Base-by-base conservation (phyloP, 1,284 basidiomycete genomes). In the Gomphus bonarii region DNA sequence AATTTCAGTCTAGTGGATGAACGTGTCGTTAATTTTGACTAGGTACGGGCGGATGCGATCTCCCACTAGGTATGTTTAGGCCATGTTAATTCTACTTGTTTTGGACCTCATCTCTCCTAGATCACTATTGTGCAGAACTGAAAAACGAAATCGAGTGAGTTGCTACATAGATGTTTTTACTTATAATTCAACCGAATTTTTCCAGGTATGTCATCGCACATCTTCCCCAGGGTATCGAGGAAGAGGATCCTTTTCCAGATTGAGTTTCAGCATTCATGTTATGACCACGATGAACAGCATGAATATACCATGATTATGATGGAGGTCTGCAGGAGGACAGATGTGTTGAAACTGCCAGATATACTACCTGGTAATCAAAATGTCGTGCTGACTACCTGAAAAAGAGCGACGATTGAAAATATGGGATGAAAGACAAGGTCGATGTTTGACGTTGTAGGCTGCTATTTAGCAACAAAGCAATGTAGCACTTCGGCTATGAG, bases 111-210 rank as follows among this genome's bases (percentile, higher is more conserved):
- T 50, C 57, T 66, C 48, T 64, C 61, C 58, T 68, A 82, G 91
- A 92, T 66, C 80, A 83, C 20, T 93, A 90, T 68, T 93, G 90
- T 65, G 79, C 82, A 25, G 91, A 93, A 67, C 74, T 94, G 44
- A 85, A 83, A 64, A 88, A 91, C 69, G 91, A 94, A 68, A 77
- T 91, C 57, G 76, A 85, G 85, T 89, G 65, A 69, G 84, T 75
- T 30, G 12, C 43, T 5, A 30, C 25, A 11, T 30, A 25, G 22
- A 30, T 3, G 14, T 18, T 3, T 1, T 20, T 20, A 43, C 1
- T 2, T 43, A 8, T 7, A 8, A 7, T n/a, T 12, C 4, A n/a
- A 47, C 25, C 50, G 22, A 31, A 35, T 46, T 51, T 57, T 12
- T 50, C 35, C 60, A 91, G 88, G 61, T 91, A 84, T 64, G 81